Base-by-base conservation (phyloP, 2,329 filamentous ascomycete genomes). In the Epichloe baconii region DNA sequence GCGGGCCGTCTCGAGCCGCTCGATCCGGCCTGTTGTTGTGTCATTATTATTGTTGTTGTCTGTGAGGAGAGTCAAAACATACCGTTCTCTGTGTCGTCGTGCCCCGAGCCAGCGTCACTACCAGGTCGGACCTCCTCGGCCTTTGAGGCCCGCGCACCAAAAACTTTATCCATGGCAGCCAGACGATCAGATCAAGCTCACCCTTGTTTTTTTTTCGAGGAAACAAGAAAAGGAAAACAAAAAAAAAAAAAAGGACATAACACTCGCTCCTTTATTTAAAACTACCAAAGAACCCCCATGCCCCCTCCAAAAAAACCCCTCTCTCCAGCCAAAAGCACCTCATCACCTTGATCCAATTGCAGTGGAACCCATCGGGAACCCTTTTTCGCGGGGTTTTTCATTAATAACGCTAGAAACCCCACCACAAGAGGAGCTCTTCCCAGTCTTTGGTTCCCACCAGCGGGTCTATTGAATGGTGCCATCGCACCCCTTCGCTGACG, bases 1-100 rank as follows among this genome's bases (percentile, higher is more conserved):
- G 41, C 69, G 68, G 5, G 68, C 73, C 45, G 63, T 47, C 36
- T 69, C 62, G 40, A 71, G 61, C 31, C 31, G 3, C 10, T 31
- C 31, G 3, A 31, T 10, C 10, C 31, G 31, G 31, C 31, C 31
- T 31, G 3, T 12, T 37, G 3, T 21, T 31, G 12, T 31, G 3
- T 37, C 5, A 7, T 21, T 35, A 2, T 26, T 0, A 26, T 26
- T 8, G 0, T 8, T 8, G 6, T 26, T 4, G 36, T 38, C 14
- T 31, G 26, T n/a, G 0, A 38, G 36, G 40, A 11, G 6, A 26
- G 12, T 12, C 7, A 12, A 26, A 26, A 8, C 4, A 3, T 3
- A 55, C 58, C 50, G 15, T 47, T 35, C 17, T 51, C 48, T 2
- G 53, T 44, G 17, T 55, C 55, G 15, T 15, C 36, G 6, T 5